Base-by-base conservation (phyloP, 306 rosid species). In the Ziziphus jujuba region DNA sequence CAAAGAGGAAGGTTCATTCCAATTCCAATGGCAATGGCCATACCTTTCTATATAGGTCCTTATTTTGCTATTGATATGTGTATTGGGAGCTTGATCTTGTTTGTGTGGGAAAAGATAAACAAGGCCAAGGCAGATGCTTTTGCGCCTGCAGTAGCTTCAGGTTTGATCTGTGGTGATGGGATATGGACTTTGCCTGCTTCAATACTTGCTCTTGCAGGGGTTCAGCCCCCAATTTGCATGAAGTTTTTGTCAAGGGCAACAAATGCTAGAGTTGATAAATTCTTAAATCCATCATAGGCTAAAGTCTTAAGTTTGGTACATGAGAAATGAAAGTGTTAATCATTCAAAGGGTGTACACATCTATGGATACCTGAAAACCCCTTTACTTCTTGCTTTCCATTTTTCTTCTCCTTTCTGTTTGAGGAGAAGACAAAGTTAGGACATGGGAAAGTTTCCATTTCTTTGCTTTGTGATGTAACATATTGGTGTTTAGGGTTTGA, bases 1-100 rank as follows among this genome's bases (percentile, higher is more conserved):
- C 31, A 66, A 47, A 52, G 64, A 63, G 82, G 69, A 40, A 49
- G 77, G 60, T 81, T 64, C 51, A 49, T 81, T 35, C 86, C 86
- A 49, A 56, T 81, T 33, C 86, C 86, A 9, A 74, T 81, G 86
- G 86, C 86, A 44, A 81, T 81, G 86, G 86, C 86, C 14, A 74
- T 81, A 23, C 82, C 86, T 2, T 81, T 81, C 75, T 81, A 70
- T 54, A 1, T 81, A 61, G 86, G 86, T 5, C 24, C 86, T 9
- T 81, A 74, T 45, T 81, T 81, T 38, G 80, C 86, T 10, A 81
- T 81, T 7, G 82, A 81, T 50, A 81, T 81, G 86, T 65, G 69
- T 57, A 9, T 81, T 15, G 86, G 86, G 25, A 81, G 83, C 65
- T 9, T 70, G 65, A 81, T 81, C 53, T 28, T 70, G 63, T 77